These are phyloP conservation scores for Magnusiomyces ingens DNA, from an alignment of 1,139 yeast genomes.

Conservation along the genomic window DNA sequence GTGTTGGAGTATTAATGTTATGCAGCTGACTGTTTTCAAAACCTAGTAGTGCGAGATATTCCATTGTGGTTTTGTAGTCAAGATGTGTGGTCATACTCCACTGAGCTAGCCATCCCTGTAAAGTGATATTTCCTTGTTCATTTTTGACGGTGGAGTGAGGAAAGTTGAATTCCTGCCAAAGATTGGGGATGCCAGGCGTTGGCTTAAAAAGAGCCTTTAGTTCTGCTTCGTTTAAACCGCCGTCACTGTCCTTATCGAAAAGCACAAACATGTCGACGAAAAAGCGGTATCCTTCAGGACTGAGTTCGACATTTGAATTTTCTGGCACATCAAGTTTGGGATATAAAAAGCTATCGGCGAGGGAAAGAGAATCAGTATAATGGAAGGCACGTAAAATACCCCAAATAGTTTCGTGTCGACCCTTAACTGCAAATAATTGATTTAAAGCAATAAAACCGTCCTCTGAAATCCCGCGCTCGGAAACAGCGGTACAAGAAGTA, in stretches of 20 bases:
- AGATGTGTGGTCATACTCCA: slow-evolving; percentile 95
- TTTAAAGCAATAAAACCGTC: slow-evolving; percentile 73
- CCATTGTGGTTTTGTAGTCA: slow-evolving; percentile 76
- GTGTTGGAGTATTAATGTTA: background rate
- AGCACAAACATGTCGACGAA: slow-evolving; percentile 80
- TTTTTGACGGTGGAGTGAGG: slow-evolving; percentile 85
- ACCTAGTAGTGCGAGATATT: slow-evolving; percentile 83
- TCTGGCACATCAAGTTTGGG: slow-evolving; percentile 76
- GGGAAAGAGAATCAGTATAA: slow-evolving; percentile 84
- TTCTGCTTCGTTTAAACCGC: slow-evolving; percentile 77
- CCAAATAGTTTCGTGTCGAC: slow-evolving; percentile 96
- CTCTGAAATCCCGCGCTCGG: slow-evolving; percentile 53
- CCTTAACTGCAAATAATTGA: slow-evolving; percentile 77
- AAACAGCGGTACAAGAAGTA: slow-evolving; percentile 16
- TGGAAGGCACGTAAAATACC: slow-evolving; percentile 81
- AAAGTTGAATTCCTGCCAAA: slow-evolving; percentile 81
- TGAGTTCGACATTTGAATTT: slow-evolving; percentile 77
- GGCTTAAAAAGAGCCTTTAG: slow-evolving; percentile 64
- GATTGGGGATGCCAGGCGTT: slow-evolving; percentile 84
- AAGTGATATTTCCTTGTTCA: slow-evolving; percentile 79
- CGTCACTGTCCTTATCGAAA: slow-evolving; percentile 92
- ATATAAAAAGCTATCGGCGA: slow-evolving; percentile 66
- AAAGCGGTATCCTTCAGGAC: slow-evolving; percentile 90
- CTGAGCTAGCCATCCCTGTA: slow-evolving; percentile 98
- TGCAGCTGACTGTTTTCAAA: slow-evolving; percentile 44